Percentiles rank a stretch among this genome's conserved stretches.
These are phyloP conservation scores for Amphirosellinia nigrospora DNA, from an alignment of 495 filamentous ascomycete species.

Conservation along the genomic window DNA sequence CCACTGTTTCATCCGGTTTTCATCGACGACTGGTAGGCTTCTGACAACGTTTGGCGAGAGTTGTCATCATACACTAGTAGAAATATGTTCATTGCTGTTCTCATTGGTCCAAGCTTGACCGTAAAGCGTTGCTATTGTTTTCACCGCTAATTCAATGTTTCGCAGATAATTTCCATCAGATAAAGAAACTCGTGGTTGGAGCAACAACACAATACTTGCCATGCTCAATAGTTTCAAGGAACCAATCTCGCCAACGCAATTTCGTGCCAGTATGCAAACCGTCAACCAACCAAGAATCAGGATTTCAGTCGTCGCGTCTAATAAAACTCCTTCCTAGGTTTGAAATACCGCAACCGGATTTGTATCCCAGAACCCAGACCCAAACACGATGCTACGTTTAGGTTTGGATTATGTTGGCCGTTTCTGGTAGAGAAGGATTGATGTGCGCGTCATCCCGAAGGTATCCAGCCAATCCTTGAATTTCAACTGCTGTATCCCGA, in stretches of 20 bases:
- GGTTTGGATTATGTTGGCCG: neutral
- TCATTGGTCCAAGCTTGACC: neutral
- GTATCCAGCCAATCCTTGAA: constrained; percentile 1
- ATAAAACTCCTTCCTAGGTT: neutral
- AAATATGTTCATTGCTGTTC: neutral
- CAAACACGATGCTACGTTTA: neutral
- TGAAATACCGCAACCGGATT: neutral
- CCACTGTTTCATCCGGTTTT: constrained; percentile 8
- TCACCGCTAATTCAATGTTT: constrained; percentile 22
- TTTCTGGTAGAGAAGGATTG: constrained; percentile 8
- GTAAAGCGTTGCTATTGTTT: neutral
- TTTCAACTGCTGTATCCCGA: neutral
- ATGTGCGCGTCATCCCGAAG: constrained; percentile 9
- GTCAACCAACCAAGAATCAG: neutral
- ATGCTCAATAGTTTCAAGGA: neutral
- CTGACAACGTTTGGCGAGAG: constrained; percentile 2
- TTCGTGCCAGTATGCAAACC: neutral
- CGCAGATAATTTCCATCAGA: constrained; percentile 2
- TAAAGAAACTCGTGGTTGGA: neutral
- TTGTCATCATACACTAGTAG: no score
- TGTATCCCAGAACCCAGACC: neutral
- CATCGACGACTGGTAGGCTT: constrained; percentile 10
- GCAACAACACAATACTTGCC: neutral
- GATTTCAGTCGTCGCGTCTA: neutral
- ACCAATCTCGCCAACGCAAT: neutral